Conservation (phyloP, 768 basidiomycete species). For the Phylloporus rhodoxanthus region DNA sequence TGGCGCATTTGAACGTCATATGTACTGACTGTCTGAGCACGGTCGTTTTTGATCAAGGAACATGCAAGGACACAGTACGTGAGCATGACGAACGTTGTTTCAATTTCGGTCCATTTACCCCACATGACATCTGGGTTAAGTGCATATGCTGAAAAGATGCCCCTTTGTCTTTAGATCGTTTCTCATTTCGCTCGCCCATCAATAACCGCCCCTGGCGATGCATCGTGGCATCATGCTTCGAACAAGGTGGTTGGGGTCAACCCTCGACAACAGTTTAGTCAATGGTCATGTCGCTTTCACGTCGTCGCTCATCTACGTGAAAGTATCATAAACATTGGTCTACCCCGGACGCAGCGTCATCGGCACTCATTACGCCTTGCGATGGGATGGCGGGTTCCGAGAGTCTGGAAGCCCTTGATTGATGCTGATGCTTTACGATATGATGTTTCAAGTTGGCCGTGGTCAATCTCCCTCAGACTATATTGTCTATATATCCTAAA, state of each 20-base stretch:
- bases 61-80: too few relatives aligned
- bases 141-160: not conserved
- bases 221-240: not conserved
- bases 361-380: too few relatives aligned
- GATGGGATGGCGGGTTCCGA: too few relatives aligned
- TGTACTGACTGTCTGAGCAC: not conserved
- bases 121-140: not conserved
- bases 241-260: not conserved
- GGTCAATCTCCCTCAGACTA: too few relatives aligned
- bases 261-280: not conserved
- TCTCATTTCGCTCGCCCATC: not conserved
- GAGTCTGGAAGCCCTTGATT: too few relatives aligned
- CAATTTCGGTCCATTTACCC: not conserved
- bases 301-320: too few relatives aligned
- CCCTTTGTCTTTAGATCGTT: not conserved
- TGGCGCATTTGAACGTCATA: not conserved
- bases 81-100: too few relatives aligned
- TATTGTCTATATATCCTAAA: too few relatives aligned
- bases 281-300: not conserved
- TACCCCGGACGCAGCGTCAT: not conserved
- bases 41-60: not conserved
- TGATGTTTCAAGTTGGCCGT: too few relatives aligned
- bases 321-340: not conserved
- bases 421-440: too few relatives aligned
- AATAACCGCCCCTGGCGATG: not conserved